Conservation (phyloP, 83 land plant genomes). For the Thuja plicata region DNA sequence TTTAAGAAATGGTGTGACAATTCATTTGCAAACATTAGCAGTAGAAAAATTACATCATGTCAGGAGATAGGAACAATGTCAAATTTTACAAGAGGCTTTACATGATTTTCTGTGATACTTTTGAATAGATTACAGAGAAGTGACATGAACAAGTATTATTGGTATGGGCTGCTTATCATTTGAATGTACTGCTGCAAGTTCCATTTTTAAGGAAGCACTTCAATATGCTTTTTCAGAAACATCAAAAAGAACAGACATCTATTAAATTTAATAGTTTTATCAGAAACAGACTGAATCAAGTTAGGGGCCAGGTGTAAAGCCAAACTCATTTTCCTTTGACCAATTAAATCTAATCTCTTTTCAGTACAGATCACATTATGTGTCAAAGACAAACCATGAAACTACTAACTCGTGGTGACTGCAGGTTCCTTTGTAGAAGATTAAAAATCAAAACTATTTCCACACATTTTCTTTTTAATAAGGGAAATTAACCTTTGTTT, state of each 20-base stretch:
- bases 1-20: background rate
- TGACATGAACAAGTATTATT: background rate
- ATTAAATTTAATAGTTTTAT: background rate
- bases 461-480: too few relatives aligned
- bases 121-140: background rate
- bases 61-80: constrained; percentile 9
- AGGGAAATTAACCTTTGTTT: too few relatives aligned
- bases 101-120: background rate
- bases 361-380: too few relatives aligned
- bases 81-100: background rate
- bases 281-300: background rate
- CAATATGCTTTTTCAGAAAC: background rate
- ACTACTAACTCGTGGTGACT: too few relatives aligned
- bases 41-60: background rate
- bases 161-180: background rate
- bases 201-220: background rate
- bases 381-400: too few relatives aligned
- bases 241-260: background rate
- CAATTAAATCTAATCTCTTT: too few relatives aligned
- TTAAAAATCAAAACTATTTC: too few relatives aligned
- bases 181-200: background rate
- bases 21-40: background rate
- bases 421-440: too few relatives aligned
- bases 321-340: background rate
- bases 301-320: background rate